phyloP scores from a whole-genome alignment of 2,329 filamentous ascomycete genomes.

The Alternaria gansuensis region DNA sequence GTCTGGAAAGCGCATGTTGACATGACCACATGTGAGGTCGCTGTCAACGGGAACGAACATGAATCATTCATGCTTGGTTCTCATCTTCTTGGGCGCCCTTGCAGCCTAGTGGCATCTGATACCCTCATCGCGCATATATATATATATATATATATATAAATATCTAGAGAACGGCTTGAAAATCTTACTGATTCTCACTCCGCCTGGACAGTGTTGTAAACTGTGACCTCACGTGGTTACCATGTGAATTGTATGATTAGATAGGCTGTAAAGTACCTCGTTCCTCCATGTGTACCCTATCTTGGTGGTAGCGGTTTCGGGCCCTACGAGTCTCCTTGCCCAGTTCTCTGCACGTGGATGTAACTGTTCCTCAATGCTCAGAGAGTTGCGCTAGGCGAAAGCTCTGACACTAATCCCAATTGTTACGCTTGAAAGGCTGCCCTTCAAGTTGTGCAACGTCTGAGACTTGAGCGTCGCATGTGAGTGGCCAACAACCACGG shows the following conservation, averaged over 20 bases:
- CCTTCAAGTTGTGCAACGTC: background rate
- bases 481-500: background rate
- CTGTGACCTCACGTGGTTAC: background rate
- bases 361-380: background rate
- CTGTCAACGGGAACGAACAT: conserved; percentile 1
- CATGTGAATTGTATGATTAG: background rate
- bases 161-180: background rate
- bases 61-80: background rate
- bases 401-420: background rate
- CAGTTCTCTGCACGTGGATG: background rate
- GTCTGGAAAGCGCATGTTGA: conserved; percentile 15
- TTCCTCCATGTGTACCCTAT: background rate
- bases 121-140: background rate
- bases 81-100: background rate
- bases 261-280: background rate
- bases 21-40: conserved; percentile 13
- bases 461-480: background rate
- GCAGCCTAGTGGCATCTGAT: background rate
- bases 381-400: background rate
- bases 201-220: background rate
- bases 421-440: background rate
- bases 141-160: background rate
- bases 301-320: background rate
- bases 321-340: background rate
- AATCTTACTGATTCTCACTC: background rate